These are phyloP conservation scores for Pseudocercospora musae DNA, from an alignment of 2,329 filamentous ascomycete species.

Conservation along the genomic window DNA sequence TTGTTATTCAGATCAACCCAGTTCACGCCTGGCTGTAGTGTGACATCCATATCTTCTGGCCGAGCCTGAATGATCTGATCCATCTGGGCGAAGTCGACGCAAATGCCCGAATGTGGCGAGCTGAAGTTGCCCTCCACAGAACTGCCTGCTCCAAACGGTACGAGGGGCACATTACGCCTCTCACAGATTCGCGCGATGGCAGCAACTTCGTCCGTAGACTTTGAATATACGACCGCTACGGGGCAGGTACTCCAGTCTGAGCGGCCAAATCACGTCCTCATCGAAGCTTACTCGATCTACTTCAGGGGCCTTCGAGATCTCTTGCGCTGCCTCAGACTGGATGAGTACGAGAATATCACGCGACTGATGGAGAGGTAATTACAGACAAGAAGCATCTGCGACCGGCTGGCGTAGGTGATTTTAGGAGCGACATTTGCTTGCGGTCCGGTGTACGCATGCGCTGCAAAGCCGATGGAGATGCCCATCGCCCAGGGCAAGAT, in stretches of 20 bases:
- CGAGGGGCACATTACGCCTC: conserved; percentile 18
- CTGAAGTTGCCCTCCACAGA: conserved; percentile 81
- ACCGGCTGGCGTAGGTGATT: conserved; percentile 13
- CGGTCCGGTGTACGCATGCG: background rate
- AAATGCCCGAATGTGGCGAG: conserved; percentile 80
- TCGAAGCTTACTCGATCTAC: conserved; percentile 22
- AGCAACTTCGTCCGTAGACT: conserved; percentile 17
- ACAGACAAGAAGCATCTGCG: conserved; percentile 21
- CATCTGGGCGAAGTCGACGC: conserved; percentile 87
- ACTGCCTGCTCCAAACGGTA: conserved; percentile 23
- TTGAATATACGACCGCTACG: conserved; percentile 22
- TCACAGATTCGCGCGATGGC: conserved; percentile 18
- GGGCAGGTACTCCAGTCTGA: conserved; percentile 25
- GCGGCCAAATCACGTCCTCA: conserved; percentile 21
- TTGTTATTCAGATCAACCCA: conserved; percentile 86
- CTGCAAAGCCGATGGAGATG: background rate
- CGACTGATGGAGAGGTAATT: background rate
- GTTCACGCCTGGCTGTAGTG: conserved; percentile 86
- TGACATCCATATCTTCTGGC: conserved; percentile 85
- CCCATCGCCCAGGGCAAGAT: background rate
- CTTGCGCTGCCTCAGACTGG: conserved; percentile 14
- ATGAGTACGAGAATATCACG: background rate
- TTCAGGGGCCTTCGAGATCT: conserved; percentile 10
- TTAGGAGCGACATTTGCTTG: background rate
- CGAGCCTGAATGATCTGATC: conserved; percentile 75